phyloP scores from a whole-genome alignment of 192 early-diverging fungal species.

The Umbelopsis isabellina region DNA sequence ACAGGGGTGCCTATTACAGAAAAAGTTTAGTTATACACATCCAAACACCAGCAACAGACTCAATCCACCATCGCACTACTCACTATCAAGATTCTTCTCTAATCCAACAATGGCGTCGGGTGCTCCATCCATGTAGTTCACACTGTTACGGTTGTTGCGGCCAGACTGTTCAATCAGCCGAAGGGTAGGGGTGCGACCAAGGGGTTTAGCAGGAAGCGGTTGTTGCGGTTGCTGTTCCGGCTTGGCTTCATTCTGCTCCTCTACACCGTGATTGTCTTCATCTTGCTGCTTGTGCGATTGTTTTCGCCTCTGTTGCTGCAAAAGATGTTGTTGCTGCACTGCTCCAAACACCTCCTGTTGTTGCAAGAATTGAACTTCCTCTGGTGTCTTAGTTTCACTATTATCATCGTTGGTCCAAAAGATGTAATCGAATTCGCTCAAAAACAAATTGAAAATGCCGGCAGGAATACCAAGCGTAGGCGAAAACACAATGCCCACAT shows the following conservation, averaged over 20 bases:
- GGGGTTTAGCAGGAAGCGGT: neutral
- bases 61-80: neutral
- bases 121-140: conserved; percentile 48
- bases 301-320: conserved; percentile 26
- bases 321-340: conserved; percentile 19
- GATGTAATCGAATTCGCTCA: conserved; percentile 88
- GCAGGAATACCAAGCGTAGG: conserved; percentile 94
- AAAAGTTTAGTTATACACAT: neutral
- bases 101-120: conserved; percentile 45
- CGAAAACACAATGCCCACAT: conserved; percentile 95
- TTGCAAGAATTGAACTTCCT: conserved; percentile 33
- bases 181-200: conserved; percentile 27
- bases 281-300: conserved; percentile 15
- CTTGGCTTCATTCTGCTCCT: neutral
- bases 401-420: conserved; percentile 76
- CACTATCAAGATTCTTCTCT: conserved; percentile 44
- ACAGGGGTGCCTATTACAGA: conserved; percentile 10
- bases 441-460: conserved; percentile 89
- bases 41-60: neutral
- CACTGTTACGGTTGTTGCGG: conserved; percentile 50
- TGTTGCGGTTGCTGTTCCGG: neutral
- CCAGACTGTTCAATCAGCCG: conserved; percentile 31
- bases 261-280: conserved; percentile 23
- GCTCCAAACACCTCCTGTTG: conserved; percentile 27
- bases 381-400: conserved; percentile 27